A percentile compares a stretch with the other conserved stretches of the same genome.
Evolutionary conservation across 2,329 filamentous ascomycete genomes (phyloP).

Genomic region (Verticillium isaacii): DNA sequence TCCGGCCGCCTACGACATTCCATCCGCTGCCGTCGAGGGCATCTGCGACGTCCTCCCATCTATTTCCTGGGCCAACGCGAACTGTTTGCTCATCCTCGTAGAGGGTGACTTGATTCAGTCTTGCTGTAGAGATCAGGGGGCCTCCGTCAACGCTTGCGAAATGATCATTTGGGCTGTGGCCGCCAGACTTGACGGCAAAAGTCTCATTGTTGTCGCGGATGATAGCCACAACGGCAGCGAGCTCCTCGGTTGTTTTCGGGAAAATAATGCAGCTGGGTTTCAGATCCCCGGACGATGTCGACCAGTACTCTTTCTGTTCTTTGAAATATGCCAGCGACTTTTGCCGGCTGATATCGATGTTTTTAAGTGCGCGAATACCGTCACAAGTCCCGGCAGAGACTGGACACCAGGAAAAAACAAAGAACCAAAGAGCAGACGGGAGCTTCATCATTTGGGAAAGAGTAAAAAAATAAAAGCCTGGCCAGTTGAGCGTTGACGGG

Average conservation of each 20-base stretch:
- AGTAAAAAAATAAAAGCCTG: background rate
- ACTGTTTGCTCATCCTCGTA: conserved; percentile 30
- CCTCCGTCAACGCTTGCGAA: conserved; percentile 45
- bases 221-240: conserved; percentile 45
- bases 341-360: conserved; percentile 11
- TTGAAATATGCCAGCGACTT: conserved; percentile 26
- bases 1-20: conserved; percentile 37
- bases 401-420: background rate
- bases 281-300: conserved; percentile 34
- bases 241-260: conserved; percentile 43
- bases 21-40: conserved; percentile 36
- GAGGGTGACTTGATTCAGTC: conserved; percentile 34
- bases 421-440: background rate
- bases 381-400: conserved; percentile 24
- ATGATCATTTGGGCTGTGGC: conserved; percentile 51
- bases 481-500: background rate
- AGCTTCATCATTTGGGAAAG: background rate
- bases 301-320: conserved; percentile 41
- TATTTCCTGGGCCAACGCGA: conserved; percentile 39
- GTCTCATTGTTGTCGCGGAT: conserved; percentile 39
- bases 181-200: conserved; percentile 54
- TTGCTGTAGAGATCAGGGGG: conserved; percentile 42
- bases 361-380: conserved; percentile 16
- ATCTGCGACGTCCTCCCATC: conserved; percentile 34
- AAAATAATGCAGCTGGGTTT: conserved; percentile 41